Percentiles rank a stretch among this genome's conserved stretches.
Evolutionary conservation across 805 yeast genomes (phyloP).

Genomic region (Cyberlindnera japonica): DNA sequence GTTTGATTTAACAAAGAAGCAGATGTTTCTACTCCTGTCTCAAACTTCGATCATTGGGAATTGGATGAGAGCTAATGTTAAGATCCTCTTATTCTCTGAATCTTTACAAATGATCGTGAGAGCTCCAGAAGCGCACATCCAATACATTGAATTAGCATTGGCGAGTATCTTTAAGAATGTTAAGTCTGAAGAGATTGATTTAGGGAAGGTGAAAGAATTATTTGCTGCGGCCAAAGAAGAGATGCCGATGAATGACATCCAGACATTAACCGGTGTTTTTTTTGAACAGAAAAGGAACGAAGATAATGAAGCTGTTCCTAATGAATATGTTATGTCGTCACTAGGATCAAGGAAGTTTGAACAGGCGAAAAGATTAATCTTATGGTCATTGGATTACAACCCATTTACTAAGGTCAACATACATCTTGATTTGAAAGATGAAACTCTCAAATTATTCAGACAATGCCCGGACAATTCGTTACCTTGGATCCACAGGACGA

Average conservation of each 20-base stretch:
- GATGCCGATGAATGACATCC: constrained; percentile 25
- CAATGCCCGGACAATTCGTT: constrained; percentile 17
- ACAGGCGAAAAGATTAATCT: constrained; percentile 23
- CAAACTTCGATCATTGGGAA: constrained; percentile 22
- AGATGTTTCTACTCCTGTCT: constrained; percentile 21
- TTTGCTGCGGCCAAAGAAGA: constrained; percentile 6
- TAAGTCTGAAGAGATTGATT: constrained; percentile 14
- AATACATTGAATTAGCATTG: constrained; percentile 25
- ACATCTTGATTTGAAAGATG: constrained; percentile 12
- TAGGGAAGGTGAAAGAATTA: constrained; percentile 13
- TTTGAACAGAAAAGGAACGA: constrained; percentile 16
- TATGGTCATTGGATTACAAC: constrained; percentile 27
- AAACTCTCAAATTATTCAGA: constrained; percentile 7
- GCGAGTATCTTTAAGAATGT: constrained; percentile 17
- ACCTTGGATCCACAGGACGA: constrained; percentile 26
- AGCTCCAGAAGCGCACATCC: constrained; percentile 22
- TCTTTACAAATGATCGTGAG: constrained; percentile 22
- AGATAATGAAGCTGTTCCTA: constrained; percentile 1
- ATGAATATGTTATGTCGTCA: constrained; percentile 19
- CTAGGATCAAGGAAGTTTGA: constrained; percentile 19
- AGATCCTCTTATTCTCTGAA: constrained; percentile 20
- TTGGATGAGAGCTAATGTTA: constrained; percentile 27
- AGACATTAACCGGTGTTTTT: constrained; percentile 23
- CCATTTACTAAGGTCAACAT: constrained; percentile 18
- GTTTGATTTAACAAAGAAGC: constrained; percentile 20